These are phyloP conservation scores for Mrakia blollopis DNA, from an alignment of 768 basidiomycete genomes.

Conservation along the genomic window DNA sequence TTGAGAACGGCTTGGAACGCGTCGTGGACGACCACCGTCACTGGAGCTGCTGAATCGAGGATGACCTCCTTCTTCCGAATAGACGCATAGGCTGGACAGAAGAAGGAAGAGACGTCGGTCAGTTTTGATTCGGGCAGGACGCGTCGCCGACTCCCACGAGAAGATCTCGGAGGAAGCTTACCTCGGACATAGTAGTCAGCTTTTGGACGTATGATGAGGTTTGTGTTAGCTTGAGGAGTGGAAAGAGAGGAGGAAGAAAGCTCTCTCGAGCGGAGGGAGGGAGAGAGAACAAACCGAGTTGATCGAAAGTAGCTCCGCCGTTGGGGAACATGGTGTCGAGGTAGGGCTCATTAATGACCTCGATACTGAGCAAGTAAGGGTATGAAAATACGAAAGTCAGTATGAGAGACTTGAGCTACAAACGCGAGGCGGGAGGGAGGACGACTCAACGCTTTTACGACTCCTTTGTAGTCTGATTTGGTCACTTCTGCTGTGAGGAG, in stretches of 20 bases:
- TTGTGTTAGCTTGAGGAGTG: too few species aligned
- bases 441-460: constrained; percentile 23
- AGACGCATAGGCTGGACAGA: constrained; percentile 8
- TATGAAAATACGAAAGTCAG: too few species aligned
- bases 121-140: background rate
- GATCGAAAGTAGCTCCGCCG: constrained; percentile 19
- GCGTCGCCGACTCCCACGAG: background rate
- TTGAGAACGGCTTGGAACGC: constrained; percentile 26
- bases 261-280: too few species aligned
- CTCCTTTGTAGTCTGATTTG: constrained; percentile 5
- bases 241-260: too few species aligned
- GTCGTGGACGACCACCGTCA: constrained; percentile 26
- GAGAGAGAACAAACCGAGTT: background rate
- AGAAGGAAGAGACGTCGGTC: background rate
- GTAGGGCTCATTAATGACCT: constrained; percentile 28
- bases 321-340: background rate
- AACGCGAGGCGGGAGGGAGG: background rate
- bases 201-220: too few species aligned
- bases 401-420: too few species aligned
- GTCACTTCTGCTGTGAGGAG: constrained; percentile 13
- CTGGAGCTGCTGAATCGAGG: background rate
- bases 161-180: background rate
- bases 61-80: constrained; percentile 18
- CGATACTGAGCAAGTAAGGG: background rate
- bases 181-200: constrained; percentile 21